These are phyloP conservation scores for Talaromyces rugulosus DNA, from an alignment of 2,329 filamentous ascomycete species.

Conservation along the genomic window DNA sequence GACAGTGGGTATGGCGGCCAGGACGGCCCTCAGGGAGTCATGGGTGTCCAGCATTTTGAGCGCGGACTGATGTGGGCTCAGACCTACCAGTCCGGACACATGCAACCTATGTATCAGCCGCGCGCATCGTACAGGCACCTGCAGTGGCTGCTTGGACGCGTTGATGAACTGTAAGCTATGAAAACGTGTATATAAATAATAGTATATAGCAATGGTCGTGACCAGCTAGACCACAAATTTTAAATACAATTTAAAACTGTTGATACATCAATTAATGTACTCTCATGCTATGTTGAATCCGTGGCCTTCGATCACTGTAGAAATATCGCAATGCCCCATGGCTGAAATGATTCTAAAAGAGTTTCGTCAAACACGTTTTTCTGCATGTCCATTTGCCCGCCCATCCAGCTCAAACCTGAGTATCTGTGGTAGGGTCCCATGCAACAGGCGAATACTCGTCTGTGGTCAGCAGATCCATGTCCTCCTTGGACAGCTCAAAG, in stretches of 20 bases:
- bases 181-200: background rate
- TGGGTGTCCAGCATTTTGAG: conserved; percentile 69
- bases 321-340: no score
- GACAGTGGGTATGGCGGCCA: conserved; percentile 62
- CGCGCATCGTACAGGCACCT: conserved; percentile 66
- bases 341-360: no score
- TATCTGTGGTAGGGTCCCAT: background rate
- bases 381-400: no score
- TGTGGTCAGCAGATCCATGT: conserved; percentile 55
- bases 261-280: no score
- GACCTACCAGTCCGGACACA: conserved; percentile 33
- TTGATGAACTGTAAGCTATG: conserved; percentile 7
- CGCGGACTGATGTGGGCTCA: conserved; percentile 67
- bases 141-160: conserved; percentile 29
- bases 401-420: background rate
- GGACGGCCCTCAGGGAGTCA: conserved; percentile 58
- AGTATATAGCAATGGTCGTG: background rate
- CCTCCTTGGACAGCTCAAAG: conserved; percentile 55
- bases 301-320: no score
- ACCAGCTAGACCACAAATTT: background rate
- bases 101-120: conserved; percentile 61
- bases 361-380: no score
- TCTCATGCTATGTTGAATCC: no score
- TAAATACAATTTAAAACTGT: background rate
- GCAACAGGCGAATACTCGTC: conserved; percentile 40